Base-by-base conservation (phyloP, 192 early-diverging fungal species). In the Podila verticillata region DNA sequence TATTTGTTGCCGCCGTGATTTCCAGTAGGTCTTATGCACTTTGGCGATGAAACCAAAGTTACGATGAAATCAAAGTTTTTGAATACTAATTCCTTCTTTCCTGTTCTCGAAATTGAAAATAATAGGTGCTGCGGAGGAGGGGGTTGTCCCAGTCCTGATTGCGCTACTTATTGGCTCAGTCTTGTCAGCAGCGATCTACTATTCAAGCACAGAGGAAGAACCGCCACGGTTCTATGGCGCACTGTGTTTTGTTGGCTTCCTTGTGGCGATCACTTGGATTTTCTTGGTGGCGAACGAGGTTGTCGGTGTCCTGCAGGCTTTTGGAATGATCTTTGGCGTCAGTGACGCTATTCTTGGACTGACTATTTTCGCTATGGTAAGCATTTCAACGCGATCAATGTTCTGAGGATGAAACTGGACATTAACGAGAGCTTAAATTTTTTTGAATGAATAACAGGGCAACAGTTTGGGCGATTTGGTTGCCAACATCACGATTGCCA, bases 401-500 rank as follows among this genome's bases (percentile, higher is more conserved):
- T 10, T 54, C 22, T 54, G 51, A 9, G 24, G 5, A 24, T 12
- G 9, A 7, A 54, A 2, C 5, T 19, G 51, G 20, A 10, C 7
- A 24, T 19, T n/a, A 26, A 20, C 4, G n/a, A n/a, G n/a, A n/a
- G n/a, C n/a, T n/a, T n/a, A n/a, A n/a, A n/a, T 30, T 34, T 63
- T 44, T 35, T 9, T 58, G 12, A 29, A 35, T 39, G 39, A 72
- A 58, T 68, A 59, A 75, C 68, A 89, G 86, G 92, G 93, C 20
- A 93, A 94, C 74, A 93, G 92, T 66, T 79, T 95, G 28, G 94
- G 94, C 61, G 97, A 99, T 68, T 87, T 99, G 65, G 92, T 98
- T 28, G 96, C 97, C 13, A 97, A 99, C 74, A 84, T 96, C 24
- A 93, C 93, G 26, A 93, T 99, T 63, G 95, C 97, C 4, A 88